Base-by-base conservation (phyloP, 2,329 filamentous ascomycete species). In the Curvularia sp. region DNA sequence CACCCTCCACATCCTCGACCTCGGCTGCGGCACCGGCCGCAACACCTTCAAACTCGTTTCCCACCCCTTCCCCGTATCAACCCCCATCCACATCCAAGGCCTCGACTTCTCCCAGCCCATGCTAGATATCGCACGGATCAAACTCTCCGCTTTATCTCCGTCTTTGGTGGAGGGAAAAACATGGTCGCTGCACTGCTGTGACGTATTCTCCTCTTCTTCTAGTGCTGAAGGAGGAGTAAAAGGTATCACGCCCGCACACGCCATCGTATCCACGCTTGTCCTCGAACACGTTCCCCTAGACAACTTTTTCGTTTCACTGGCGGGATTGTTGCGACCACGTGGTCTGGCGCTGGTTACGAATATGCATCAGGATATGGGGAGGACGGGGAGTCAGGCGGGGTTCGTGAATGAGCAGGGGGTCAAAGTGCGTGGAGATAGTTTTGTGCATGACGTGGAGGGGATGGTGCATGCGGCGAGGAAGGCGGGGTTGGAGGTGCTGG, bases 311-410 rank as follows among this genome's bases (percentile, higher is more conserved):
- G 51, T 64, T 2, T 80, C 81, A 0, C 79, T 82, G 0, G 66
- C 77, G 1, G 63, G 66, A 0, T 71, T 89, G 15, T 74, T 79
- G 5, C 65, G 63, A 2, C 75, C 77, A 0, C 80, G 80, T 0
- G 86, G 83, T 0, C 73, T 82, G 48, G 75, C 88, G 5, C 76
- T 89, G 9, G 67, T 89, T n/a, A 89, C 86, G 0, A 89, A 89
- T 66, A 90, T 90, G 88, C 88, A 90, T 70, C 74, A 81, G 1
- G 84, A 88, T 3, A 89, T 89, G 86, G 87, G 86, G 1, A 61
- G 5, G 10, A 33, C 62, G 13, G 78, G 82, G 15, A 84, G 82
- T 26, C 86, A 87, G 67, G 87, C 87, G 0, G 87, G 88, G 0
- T 89, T 90, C 66, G 78, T 86, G 12, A 84, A 86, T 6, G 75